Evolutionary conservation across 169 alveolate species (phyloP).

Genomic region (Plasmodium chabaudi): DNA sequence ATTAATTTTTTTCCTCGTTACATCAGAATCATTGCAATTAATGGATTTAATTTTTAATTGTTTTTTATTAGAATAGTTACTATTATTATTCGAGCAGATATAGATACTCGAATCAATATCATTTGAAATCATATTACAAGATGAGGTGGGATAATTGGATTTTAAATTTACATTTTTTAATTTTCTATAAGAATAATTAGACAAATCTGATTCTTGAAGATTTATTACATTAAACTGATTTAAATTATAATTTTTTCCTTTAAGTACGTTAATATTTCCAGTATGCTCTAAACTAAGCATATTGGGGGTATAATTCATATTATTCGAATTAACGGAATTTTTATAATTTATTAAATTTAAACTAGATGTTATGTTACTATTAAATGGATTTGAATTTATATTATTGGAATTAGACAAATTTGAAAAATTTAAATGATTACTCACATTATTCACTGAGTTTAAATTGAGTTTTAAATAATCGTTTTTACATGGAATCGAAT

Average conservation of each 20-base stretch:
- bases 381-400: slow-evolving; percentile 27
- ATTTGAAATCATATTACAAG: slow-evolving; percentile 40
- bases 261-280: slow-evolving; percentile 21
- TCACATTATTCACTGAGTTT: slow-evolving; percentile 16
- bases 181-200: slow-evolving; percentile 36
- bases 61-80: slow-evolving; percentile 9
- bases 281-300: slow-evolving; percentile 24
- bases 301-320: slow-evolving; percentile 20
- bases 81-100: slow-evolving; percentile 11
- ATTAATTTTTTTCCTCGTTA: slow-evolving; percentile 19
- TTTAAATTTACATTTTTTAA: slow-evolving; percentile 25
- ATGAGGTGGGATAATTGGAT: slow-evolving; percentile 14
- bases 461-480: slow-evolving; percentile 42
- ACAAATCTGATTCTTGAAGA: slow-evolving; percentile 50
- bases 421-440: slow-evolving; percentile 39
- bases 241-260: slow-evolving; percentile 16
- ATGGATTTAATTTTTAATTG: slow-evolving; percentile 13
- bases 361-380: slow-evolving; percentile 35
- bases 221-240: slow-evolving; percentile 18
- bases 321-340: slow-evolving; percentile 25
- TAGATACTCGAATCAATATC: slow-evolving; percentile 11
- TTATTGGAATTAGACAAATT: slow-evolving; percentile 48
- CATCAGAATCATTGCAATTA: slow-evolving; percentile 24
- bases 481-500: slow-evolving; percentile 39
- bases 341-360: slow-evolving; percentile 26